Conservation (phyloP, 768 basidiomycete species). For the Filobasidium wieringae region DNA sequence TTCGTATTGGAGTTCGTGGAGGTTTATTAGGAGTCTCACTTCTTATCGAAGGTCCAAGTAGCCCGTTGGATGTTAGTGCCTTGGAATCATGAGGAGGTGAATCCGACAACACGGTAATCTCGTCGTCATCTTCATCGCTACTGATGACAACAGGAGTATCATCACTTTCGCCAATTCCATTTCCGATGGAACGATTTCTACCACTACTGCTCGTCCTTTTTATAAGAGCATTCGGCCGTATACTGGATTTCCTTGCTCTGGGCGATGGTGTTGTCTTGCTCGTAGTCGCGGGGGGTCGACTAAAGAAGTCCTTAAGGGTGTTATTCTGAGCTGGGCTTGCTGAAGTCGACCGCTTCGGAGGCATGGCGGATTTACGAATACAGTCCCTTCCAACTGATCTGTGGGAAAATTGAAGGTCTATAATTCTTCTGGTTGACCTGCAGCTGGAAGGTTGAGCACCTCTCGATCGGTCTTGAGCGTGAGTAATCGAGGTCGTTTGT, state of each 20-base stretch:
- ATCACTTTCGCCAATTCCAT: neutral
- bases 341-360: neutral
- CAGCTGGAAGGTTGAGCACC: no score
- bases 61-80: conserved; percentile 3
- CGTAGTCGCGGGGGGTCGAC: neutral
- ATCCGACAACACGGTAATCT: neutral
- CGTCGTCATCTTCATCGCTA: conserved; percentile 26
- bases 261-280: neutral
- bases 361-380: no score
- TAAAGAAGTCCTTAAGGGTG: neutral
- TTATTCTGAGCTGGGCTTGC: neutral
- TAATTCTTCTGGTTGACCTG: no score
- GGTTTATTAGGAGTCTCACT: neutral
- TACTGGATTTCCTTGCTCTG: neutral
- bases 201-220: neutral
- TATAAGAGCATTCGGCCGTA: neutral
- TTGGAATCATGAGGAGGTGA: neutral
- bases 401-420: no score
- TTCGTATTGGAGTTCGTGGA: conserved; percentile 18
- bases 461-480: no score
- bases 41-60: neutral
- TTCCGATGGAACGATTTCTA: no score
- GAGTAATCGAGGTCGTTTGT: no score
- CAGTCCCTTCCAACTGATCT: no score
- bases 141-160: conserved; percentile 32